phyloP scores from a whole-genome alignment of 495 filamentous ascomycete genomes.

The Xylaria grammica region DNA sequence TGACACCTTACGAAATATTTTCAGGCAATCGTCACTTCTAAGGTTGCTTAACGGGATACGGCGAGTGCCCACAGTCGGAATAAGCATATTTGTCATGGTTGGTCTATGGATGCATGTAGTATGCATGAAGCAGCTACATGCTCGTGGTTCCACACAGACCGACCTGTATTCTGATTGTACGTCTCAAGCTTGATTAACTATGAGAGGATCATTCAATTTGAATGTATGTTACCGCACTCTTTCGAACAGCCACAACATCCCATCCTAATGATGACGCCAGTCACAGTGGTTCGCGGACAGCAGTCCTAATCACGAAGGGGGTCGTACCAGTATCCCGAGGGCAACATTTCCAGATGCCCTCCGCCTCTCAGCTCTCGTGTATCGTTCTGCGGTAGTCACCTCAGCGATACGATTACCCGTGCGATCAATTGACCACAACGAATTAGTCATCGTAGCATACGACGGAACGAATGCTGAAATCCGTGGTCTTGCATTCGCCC shows the following conservation, averaged over 20 bases:
- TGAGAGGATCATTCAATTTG: background rate
- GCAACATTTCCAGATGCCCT: background rate
- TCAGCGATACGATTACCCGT: background rate
- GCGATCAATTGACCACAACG: background rate
- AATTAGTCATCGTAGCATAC: conserved; percentile 22
- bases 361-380: background rate
- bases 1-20: background rate
- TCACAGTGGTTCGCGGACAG: background rate
- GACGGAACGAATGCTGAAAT: conserved; percentile 21
- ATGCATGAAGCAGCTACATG: background rate
- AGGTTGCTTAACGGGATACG: background rate
- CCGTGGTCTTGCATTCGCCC: conserved; percentile 21
- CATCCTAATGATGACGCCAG: background rate
- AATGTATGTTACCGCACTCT: background rate
- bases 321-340: background rate
- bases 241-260: background rate
- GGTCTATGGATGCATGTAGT: background rate
- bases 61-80: background rate
- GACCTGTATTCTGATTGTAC: background rate
- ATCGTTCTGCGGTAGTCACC: background rate
- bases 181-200: background rate
- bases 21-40: background rate
- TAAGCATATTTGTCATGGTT: background rate
- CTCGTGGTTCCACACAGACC: background rate
- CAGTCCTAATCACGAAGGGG: background rate